Percentiles rank a stretch among this genome's conserved stretches.
Conservation (phyloP, 306 rosid genomes). For the Fragaria iinumae region DNA sequence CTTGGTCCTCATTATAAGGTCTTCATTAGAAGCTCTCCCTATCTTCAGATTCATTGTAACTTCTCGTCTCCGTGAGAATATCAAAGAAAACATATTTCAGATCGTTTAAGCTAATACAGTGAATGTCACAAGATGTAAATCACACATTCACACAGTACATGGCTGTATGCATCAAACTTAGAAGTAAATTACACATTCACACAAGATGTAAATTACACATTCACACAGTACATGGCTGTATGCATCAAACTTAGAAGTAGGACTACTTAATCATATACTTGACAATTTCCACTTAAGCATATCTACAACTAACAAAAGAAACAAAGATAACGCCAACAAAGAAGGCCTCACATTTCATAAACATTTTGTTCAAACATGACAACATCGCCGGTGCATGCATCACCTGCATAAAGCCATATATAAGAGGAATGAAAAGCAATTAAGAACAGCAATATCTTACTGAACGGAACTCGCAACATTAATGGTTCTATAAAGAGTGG, state of each 20-base stretch:
- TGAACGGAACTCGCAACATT: neutral
- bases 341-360: slow-evolving; percentile 65
- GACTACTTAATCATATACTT: slow-evolving; percentile 2
- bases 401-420: slow-evolving; percentile 56
- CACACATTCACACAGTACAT: neutral
- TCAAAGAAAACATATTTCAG: neutral
- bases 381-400: slow-evolving; percentile 89
- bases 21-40: too few relatives aligned
- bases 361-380: slow-evolving; percentile 92
- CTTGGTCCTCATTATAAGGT: too few relatives aligned
- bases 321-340: neutral
- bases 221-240: neutral
- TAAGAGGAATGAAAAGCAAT: neutral
- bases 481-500: neutral
- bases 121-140: too few relatives aligned
- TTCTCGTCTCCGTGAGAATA: neutral
- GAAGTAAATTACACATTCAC: neutral
- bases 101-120: neutral
- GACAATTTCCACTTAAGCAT: neutral
- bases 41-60: neutral
- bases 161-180: slow-evolving; percentile 14
- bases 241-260: slow-evolving; percentile 12
- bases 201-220: too few relatives aligned
- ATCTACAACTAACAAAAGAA: slow-evolving; percentile 12
- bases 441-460: neutral